Evolutionary conservation across 163 green algal genomes (phyloP).

Genomic region (Volvox carteri): DNA sequence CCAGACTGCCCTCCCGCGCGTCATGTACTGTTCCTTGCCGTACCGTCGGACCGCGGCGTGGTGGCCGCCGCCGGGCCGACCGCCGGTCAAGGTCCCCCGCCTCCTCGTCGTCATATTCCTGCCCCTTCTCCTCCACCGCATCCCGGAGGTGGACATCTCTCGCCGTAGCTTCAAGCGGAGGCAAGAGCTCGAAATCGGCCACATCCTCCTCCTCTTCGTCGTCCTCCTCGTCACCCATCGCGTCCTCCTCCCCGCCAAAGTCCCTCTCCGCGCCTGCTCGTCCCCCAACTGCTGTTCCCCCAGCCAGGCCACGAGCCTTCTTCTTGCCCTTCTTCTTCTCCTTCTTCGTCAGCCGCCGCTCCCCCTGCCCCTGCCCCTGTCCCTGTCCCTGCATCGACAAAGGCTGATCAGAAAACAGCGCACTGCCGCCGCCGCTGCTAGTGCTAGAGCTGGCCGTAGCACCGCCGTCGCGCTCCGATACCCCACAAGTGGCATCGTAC

Average conservation of each 20-base stretch:
- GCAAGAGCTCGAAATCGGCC: conserved; percentile 29
- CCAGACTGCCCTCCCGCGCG: neutral
- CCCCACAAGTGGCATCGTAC: neutral
- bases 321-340: conserved; percentile 35
- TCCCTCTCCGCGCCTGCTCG: too few relatives aligned
- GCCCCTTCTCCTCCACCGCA: neutral
- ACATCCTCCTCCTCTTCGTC: conserved; percentile 10
- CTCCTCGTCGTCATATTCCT: neutral
- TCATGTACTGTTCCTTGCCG: neutral
- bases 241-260: too few relatives aligned
- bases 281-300: neutral
- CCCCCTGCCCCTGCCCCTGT: neutral
- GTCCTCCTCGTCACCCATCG: conserved; percentile 2
- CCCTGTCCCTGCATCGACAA: too few relatives aligned
- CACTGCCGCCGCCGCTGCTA: neutral
- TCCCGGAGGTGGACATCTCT: too few relatives aligned
- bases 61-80: neutral
- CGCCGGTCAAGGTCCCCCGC: neutral
- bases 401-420: too few relatives aligned
- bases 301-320: neutral
- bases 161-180: neutral
- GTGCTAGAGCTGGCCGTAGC: neutral
- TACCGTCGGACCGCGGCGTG: neutral
- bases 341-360: conserved; percentile 35
- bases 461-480: neutral